phyloP scores from a whole-genome alignment of 192 early-diverging fungal genomes.

The Coemansia sp. region DNA sequence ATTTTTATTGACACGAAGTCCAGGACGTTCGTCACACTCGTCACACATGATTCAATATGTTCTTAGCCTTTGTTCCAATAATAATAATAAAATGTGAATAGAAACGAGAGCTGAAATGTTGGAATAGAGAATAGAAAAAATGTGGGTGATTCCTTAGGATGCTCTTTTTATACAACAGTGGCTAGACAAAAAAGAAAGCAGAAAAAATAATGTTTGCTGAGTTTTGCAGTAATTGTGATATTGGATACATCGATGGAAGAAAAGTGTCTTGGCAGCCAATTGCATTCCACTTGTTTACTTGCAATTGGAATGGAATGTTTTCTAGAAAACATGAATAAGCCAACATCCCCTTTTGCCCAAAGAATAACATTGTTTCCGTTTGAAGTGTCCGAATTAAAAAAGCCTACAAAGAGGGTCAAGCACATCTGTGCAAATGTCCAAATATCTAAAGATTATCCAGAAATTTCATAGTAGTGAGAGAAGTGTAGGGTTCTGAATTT shows the following conservation, averaged over 20 bases:
- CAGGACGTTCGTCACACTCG: not conserved
- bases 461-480: no score
- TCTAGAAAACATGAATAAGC: not conserved
- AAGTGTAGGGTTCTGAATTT: no score
- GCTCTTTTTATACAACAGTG: not conserved
- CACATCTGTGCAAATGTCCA: no score
- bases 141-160: not conserved
- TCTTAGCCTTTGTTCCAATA: no score
- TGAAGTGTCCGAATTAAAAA: no score
- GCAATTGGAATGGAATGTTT: not conserved
- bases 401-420: no score
- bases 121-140: not conserved
- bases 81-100: not conserved
- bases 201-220: not conserved
- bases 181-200: not conserved
- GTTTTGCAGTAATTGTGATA: no score
- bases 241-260: no score
- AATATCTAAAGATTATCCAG: no score
- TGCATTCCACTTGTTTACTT: not conserved
- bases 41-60: not conserved
- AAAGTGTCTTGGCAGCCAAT: no score
- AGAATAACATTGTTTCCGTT: no score
- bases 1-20: not conserved
- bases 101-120: not conserved
- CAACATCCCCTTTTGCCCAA: no score